Percentiles rank a stretch among this genome's conserved stretches.
phyloP scores from a whole-genome alignment of 805 yeast species.

The Candida coleopterorum region DNA sequence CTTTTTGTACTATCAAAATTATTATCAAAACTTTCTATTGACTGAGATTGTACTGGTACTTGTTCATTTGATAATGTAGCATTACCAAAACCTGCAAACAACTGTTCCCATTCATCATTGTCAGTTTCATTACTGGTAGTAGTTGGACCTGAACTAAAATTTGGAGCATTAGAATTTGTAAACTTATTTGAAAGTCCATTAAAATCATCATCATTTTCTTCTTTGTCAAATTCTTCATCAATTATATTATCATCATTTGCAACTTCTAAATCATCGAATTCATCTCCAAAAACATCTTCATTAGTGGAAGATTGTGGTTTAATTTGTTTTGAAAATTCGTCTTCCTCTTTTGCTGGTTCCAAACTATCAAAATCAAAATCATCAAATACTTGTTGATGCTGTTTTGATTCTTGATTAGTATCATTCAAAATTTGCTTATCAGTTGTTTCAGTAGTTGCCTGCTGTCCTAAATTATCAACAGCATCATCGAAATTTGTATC shows the following conservation, averaged over 20 bases:
- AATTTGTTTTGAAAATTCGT: conserved; percentile 9
- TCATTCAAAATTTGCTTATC: conserved; percentile 14
- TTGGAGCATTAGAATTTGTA: conserved; percentile 24
- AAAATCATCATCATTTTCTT: conserved; percentile 18
- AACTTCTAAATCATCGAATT: conserved; percentile 33
- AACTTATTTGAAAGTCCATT: conserved; percentile 25
- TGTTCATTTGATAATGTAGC: conserved; percentile 11
- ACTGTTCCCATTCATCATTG: conserved; percentile 89
- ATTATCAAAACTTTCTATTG: not conserved
- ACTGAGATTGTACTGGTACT: not conserved
- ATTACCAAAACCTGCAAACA: conserved; percentile 85
- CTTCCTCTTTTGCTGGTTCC: conserved; percentile 22
- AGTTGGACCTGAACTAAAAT: conserved; percentile 29
- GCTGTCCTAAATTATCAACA: conserved; percentile 20
- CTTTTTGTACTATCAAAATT: not conserved
- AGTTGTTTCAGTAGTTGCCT: not conserved
- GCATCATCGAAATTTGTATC: conserved; percentile 36
- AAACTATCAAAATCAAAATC: conserved; percentile 38
- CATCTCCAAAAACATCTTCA: conserved; percentile 31
- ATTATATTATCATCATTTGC: conserved; percentile 24
- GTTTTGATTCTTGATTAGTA: not conserved
- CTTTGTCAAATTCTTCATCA: conserved; percentile 22
- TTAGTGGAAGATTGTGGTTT: conserved; percentile 4
- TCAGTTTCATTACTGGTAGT: conserved; percentile 9
- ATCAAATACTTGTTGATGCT: conserved; percentile 15